Evolutionary conservation across 257 asterid genomes (phyloP), one percentile per base, ranked within the genome.

Genomic region (Plectranthus barbatus): DNA sequence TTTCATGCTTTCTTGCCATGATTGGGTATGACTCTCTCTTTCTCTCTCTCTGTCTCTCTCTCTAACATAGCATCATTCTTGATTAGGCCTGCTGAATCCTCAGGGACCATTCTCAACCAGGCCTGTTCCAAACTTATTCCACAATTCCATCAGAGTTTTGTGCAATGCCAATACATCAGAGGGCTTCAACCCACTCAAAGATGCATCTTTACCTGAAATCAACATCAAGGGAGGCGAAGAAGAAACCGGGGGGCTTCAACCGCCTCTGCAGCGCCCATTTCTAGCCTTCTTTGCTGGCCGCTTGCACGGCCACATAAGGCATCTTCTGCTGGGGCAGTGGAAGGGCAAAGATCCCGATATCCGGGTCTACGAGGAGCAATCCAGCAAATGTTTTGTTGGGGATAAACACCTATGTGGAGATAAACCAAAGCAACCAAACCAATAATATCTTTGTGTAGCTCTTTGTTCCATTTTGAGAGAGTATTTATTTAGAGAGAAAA

Each of bases 141-240:
- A 80, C 78, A 80, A 83, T 0, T 84, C 93, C n/a, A 87, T 87
- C 53, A 58, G 95, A 20, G 90, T 74, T 0, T 46, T 87, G 12
- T 87, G 90, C 79, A 87, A 87, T 51, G 95, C 93, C 1, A 87
- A 87, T 39, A 80, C 90, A 18, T 84, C 90, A 0, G 93, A 87
- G 55, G 72, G 70, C 46, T 87, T 84, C 83, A 87, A 87, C 60
- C 90, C 93, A 0, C 41, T 75, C 45, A 87, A 84, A 71, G 95
- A 87, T 23, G 78, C 78, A 7, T 63, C 95, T 0, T 64, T 82
- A 14, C 93, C 90, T 0, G 90, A 84, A 70, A 80, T 82, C 15
- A 80, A 87, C 56, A 75, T 84, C 49, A 63, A 33, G 19, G 42
- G 52, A 4, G 90, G 77, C 0, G 79, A 76, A 13, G 31, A 58